Evolutionary conservation across 2,329 filamentous ascomycete species (phyloP), one percentile per base, ranked within the genome.

Genomic region (Phialemonium atrogriseum): DNA sequence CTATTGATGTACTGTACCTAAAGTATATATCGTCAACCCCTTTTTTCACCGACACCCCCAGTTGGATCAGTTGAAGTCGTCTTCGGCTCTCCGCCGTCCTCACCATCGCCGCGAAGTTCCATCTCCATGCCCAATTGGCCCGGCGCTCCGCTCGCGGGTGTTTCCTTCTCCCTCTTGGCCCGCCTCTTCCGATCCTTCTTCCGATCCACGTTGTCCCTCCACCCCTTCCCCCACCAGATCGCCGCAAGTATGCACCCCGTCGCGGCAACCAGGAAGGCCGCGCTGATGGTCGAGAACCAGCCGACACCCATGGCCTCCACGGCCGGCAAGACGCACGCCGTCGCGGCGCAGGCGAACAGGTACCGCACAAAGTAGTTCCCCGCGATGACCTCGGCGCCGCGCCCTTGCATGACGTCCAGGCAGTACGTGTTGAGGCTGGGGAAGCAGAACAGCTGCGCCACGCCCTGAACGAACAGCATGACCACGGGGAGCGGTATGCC

Each of bases 361-460:
- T 89, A 91, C 5, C 84, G 67, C 30, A 84, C 64, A 46, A 86
- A 76, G 53, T 88, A 91, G 52, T 89, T 91, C 0, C 82, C 81
- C 0, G 83, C 82, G 25, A 85, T 74, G 4, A 89, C 81, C 48
- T 91, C 84, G 4, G 79, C 73, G 25, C 75, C 75, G 18, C 71
- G 63, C 2, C 66, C 66, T 41, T 80, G 80, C 77, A 88, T 85
- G 10, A 89, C 83, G 51, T 91, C 84, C 24, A 91, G 57, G 50
- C 83, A 88, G 56, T 91, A 84, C 2, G 77, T 80, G 49, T 84
- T 83, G 37, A 84, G 47, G 38, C 68, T 73, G 1, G 79, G 77
- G 41, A 83, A 82, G 45, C 77, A 81, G 43, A 82, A 78, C 4
- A 83, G 55, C 50, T 84, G 78, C 2, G 73, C 74, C 0, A 84